Conservation (phyloP, 1,284 basidiomycete species). For the Abortiporus biennis region DNA sequence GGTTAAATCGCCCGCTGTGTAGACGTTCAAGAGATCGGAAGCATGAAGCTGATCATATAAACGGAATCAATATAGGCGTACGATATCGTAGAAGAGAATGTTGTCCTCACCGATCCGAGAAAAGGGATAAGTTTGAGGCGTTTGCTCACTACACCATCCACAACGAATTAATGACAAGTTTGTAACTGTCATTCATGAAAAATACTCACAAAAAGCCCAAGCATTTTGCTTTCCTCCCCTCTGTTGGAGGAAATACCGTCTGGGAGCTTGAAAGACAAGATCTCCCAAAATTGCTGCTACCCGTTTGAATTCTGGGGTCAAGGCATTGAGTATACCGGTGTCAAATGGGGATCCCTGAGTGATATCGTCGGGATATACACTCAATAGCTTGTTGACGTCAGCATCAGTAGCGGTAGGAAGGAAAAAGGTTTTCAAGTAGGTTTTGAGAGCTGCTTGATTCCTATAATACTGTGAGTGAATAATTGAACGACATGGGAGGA, state of each 20-base stretch:
- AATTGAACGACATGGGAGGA: conserved; percentile 10
- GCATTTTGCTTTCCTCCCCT: conserved; percentile 35
- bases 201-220: conserved; percentile 41
- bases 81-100: not conserved
- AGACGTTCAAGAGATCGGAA: conserved; percentile 18
- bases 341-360: conserved; percentile 45
- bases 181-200: too few species aligned
- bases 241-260: conserved; percentile 25
- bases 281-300: conserved; percentile 45
- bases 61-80: not conserved
- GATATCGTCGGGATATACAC: conserved; percentile 37
- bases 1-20: conserved; percentile 16
- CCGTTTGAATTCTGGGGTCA: conserved; percentile 46
- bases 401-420: conserved; percentile 20
- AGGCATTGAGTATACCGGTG: conserved; percentile 36
- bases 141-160: conserved; percentile 35
- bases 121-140: conserved; percentile 34
- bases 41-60: conserved; percentile 14
- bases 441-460: conserved; percentile 28
- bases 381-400: conserved; percentile 27
- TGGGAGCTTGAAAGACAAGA: conserved; percentile 42
- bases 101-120: conserved; percentile 35
- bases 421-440: conserved; percentile 28
- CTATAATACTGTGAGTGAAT: conserved; percentile 36
- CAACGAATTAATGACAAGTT: too few species aligned